Base-by-base conservation (phyloP, 2,329 filamentous ascomycete genomes). In the Penicillium sp. region DNA sequence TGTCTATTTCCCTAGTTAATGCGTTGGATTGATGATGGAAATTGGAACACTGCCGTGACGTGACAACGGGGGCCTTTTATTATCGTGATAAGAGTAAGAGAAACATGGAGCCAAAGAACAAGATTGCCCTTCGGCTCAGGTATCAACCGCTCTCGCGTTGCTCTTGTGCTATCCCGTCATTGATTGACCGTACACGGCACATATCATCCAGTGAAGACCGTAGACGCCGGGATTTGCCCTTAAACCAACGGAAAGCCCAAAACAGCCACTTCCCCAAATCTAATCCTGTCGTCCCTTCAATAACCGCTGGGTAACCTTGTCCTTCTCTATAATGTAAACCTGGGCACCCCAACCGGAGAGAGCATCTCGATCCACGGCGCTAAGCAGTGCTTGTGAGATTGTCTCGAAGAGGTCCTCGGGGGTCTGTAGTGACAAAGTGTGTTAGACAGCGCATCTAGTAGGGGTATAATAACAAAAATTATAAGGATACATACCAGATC, bases 301-400 rank as follows among this genome's bases (percentile, higher is more conserved):
- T 87, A 99, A 86, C 76, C 94, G 85, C 88, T 97, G 97, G 72
- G 94, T 97, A 63, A 99, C 91, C 89, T 97, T 97, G 81, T 96
- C 92, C 85, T 99, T 99, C 83, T 97, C 94, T 76, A 99, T 96
- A 73, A 99, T 96, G 81, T 97, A 99, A 68, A 99, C 94, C 74
- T 99, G 92, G 39, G 94, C 94, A 74, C 94, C 94, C 94, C 94
- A 97, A 64, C 94, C 94, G 38, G 93, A 97, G 63, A 99, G 83
- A 52, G 94, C 94, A 78, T 99, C 94, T 79, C 94, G 86, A 78
- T 99, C 94, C 57, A 97, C 91, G 59, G 94, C 94, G 78, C 95
- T 97, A 68, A 99, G 84, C 59, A 99, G 84, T 51, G 93, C 87
- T 80, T 99, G 94, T 47, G 94, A 97, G 74, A 97, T 91, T 62